Evolutionary conservation across 768 basidiomycete species (phyloP).

Genomic region (Paxillus involutus): DNA sequence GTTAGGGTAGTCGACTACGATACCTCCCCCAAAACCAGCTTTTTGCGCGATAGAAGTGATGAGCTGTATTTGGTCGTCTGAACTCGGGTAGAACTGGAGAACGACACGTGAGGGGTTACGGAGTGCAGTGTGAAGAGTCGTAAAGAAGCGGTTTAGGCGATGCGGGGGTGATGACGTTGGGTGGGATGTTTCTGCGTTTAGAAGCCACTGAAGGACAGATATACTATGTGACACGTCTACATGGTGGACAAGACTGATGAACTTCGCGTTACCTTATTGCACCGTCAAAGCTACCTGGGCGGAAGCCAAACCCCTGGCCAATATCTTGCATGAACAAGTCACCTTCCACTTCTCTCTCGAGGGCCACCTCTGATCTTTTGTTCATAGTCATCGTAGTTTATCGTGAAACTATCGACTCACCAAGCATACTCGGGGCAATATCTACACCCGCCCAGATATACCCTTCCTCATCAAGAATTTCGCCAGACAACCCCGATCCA

Average conservation of each 20-base stretch:
- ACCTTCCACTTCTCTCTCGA: conserved; percentile 94
- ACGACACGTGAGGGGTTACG: conserved; percentile 84
- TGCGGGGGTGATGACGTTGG: conserved; percentile 88
- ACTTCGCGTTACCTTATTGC: conserved; percentile 75
- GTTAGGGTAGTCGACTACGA: conserved; percentile 97
- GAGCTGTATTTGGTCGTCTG: conserved; percentile 95
- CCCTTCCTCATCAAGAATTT: conserved; percentile 93
- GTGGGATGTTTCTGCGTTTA: conserved; percentile 93
- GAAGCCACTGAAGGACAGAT: conserved; percentile 98
- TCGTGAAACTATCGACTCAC: conserved; percentile 41
- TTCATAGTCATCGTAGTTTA: neutral
- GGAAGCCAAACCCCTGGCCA: conserved; percentile 96
- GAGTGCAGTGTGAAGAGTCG: conserved; percentile 83
- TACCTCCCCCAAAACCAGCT: conserved; percentile 94
- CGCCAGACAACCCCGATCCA: conserved; percentile 94
- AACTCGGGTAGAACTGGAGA: conserved; percentile 94
- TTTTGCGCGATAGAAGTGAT: conserved; percentile 91
- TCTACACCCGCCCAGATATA: conserved; percentile 94
- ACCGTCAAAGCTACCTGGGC: conserved; percentile 96
- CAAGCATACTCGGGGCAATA: conserved; percentile 95
- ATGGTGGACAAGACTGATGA: neutral
- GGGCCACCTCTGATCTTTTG: conserved; percentile 75
- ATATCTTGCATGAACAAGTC: conserved; percentile 97
- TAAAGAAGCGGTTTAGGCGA: conserved; percentile 86
- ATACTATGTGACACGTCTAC: conserved; percentile 54